Conservation (phyloP, 768 basidiomycete genomes). For the Hysterangium stoloniferum region DNA sequence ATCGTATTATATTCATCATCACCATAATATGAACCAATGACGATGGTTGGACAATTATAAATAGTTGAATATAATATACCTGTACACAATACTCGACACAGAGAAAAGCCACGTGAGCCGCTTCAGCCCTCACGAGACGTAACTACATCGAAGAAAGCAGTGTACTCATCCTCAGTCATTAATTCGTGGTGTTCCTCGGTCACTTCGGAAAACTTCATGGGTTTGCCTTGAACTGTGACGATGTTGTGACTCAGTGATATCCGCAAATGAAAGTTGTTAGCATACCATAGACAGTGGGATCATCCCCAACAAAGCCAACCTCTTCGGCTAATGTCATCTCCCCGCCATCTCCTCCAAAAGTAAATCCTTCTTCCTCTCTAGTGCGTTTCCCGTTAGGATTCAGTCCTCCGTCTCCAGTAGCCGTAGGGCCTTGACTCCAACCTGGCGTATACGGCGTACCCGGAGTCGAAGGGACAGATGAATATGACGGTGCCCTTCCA, state of each 20-base stretch:
- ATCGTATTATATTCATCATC: no score
- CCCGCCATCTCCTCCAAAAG: conserved; percentile 9
- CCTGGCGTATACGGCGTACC: not conserved
- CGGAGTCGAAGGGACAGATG: conserved; percentile 1
- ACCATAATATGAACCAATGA: no score
- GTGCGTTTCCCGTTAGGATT: conserved; percentile 12
- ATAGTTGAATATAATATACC: not conserved
- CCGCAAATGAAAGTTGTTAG: conserved; percentile 9
- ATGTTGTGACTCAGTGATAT: not conserved
- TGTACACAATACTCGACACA: not conserved
- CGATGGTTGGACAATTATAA: no score
- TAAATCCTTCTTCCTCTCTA: conserved; percentile 36
- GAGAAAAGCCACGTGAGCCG: no score
- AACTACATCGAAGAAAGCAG: conserved; percentile 66
- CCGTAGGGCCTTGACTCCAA: conserved; percentile 6
- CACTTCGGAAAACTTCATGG: conserved; percentile 68
- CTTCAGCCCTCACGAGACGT: conserved; percentile 32
- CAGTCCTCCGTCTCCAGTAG: conserved; percentile 1
- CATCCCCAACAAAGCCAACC: conserved; percentile 29
- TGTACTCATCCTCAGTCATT: conserved; percentile 93
- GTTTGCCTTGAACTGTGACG: conserved; percentile 60
- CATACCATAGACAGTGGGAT: conserved; percentile 65
- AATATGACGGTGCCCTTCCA: conserved; percentile 33
- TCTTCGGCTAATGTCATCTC: conserved; percentile 17
- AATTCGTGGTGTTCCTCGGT: conserved; percentile 89